phyloP scores from a whole-genome alignment of 495 filamentous ascomycete species.

The Hyaloscypha variabilis region DNA sequence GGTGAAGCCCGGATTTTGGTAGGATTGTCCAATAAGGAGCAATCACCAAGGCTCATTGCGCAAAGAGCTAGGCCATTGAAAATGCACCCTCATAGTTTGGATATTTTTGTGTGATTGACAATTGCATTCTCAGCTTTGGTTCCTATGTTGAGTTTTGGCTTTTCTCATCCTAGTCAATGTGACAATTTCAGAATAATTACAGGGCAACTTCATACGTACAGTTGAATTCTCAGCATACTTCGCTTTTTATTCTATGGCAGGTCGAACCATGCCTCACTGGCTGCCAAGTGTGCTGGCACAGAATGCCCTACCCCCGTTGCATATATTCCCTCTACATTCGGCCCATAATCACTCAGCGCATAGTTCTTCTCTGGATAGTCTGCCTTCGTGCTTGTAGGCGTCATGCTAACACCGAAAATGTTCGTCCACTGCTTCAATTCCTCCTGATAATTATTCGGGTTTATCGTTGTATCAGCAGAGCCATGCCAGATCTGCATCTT shows the following conservation, averaged over 20 bases:
- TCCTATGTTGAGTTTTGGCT: not conserved
- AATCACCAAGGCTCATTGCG: too few species aligned
- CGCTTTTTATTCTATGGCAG: constrained; percentile 8
- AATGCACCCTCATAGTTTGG: too few species aligned
- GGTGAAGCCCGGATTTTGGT: too few species aligned
- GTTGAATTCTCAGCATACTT: not conserved
- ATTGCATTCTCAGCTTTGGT: not conserved
- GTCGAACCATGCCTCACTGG: constrained; percentile 18
- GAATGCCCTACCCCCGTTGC: constrained; percentile 34
- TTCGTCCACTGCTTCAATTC: constrained; percentile 56
- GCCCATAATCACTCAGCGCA: constrained; percentile 50
- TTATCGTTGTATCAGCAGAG: constrained; percentile 47
- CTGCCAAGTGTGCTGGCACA: constrained; percentile 22
- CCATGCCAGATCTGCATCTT: constrained; percentile 60
- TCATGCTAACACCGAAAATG: constrained; percentile 43
- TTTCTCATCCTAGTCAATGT: too few species aligned
- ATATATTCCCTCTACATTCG: constrained; percentile 42
- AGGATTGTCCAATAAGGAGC: too few species aligned
- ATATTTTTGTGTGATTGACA: too few species aligned
- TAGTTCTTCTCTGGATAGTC: constrained; percentile 37
- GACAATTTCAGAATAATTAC: not conserved
- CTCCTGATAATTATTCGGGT: constrained; percentile 51
- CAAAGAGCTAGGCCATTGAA: too few species aligned
- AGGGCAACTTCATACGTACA: not conserved
- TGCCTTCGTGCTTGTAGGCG: constrained; percentile 33